Base-by-base conservation (phyloP, 495 filamentous ascomycete genomes). In the Amniculicola lignicola region DNA sequence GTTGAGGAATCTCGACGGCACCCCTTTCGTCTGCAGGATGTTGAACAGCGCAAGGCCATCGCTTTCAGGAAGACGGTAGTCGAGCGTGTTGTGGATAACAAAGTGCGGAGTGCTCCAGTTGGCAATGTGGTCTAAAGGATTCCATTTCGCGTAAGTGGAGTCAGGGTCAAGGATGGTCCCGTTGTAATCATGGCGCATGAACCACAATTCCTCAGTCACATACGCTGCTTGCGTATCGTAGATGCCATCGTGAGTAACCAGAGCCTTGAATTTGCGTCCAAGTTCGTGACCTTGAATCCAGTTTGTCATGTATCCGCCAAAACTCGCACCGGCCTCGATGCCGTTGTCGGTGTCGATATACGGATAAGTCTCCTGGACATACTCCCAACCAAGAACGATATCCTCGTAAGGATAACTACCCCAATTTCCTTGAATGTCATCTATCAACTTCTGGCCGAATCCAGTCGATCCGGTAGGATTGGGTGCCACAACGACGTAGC, bases 251-350 rank as follows among this genome's bases (percentile, higher is more conserved):
- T 61, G 58, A 3, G 58, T 61, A 45, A 80, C 77, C 9, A 82
- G 65, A 0, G 77, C 76, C 54, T 79, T 79, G 68, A 81, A 78
- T 50, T 76, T 62, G 5, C 75, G 73, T 15, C 77, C 79, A 1
- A 82, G 66, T 1, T 68, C 67, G 36, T 78, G 75, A 16, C 79
- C 78, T 57, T 79, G 77, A 53, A 80, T 78, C 79, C 79, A 81
- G 62, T 80, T 80, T 42, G 77, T 69, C 77, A 80, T 81, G 66
- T 76, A 81, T 0, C 55, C 55, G 10, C 55, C 55, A 23, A 46
- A 82, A 51, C 71, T 75, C 25, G 72, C 75, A 22, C 79, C 79
- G 2, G 75, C 70, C 36, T 72, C 72, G 37, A 81, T 77, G 18
- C 72, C 76, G 31, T 70, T 62, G 18, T 72, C 66, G n/a, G 74